phyloP scores from a whole-genome alignment of 148 eudicot species.

The Camellia sinensis region DNA sequence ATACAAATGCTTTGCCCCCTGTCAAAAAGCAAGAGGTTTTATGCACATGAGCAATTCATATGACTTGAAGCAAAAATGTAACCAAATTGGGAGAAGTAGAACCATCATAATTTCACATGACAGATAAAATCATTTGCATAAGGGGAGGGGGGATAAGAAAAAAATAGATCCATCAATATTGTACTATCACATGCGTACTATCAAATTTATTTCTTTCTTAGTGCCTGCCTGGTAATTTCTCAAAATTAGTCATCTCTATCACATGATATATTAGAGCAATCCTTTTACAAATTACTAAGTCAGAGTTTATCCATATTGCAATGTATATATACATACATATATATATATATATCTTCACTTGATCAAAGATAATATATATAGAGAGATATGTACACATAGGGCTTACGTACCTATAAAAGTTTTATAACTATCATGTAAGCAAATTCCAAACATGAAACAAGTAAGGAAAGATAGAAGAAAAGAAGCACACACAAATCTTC shows the following conservation, averaged over 20 bases:
- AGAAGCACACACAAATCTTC: not conserved
- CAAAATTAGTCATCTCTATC: not conserved
- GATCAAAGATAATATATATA: too few species aligned
- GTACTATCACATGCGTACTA: not conserved
- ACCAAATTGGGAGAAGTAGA: not conserved
- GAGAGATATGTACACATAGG: not conserved
- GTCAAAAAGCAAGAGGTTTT: slow-evolving; percentile 22
- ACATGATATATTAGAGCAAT: too few species aligned
- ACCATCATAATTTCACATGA: not conserved
- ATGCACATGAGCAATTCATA: not conserved
- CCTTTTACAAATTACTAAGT: too few species aligned
- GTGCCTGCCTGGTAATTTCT: not conserved
- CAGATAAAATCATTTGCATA: too few species aligned
- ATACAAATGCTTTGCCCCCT: slow-evolving; percentile 83
- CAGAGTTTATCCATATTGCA: not conserved
- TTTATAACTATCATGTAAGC: not conserved
- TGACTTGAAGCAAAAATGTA: not conserved
- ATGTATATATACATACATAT: too few species aligned
- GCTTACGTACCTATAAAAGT: not conserved
- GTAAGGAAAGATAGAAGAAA: not conserved
- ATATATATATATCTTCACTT: too few species aligned
- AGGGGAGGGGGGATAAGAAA: not conserved
- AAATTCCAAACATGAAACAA: not conserved
- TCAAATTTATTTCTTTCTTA: not conserved
- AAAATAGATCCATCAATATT: not conserved